Conservation (phyloP, 139 green algal genomes). For the Picochlorum sp. region DNA sequence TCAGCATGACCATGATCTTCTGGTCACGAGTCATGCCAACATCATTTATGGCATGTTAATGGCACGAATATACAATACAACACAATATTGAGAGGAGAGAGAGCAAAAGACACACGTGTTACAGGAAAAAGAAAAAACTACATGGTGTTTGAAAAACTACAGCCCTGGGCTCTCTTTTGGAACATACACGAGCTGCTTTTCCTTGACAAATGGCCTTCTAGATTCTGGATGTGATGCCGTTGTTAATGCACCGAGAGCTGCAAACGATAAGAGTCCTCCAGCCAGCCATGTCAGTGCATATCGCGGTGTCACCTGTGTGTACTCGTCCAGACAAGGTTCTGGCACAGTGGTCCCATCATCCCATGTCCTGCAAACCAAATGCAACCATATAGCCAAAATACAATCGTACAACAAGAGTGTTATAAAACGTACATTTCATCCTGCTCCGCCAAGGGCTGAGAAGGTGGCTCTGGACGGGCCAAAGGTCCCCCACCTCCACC, state of each 20-base stretch:
- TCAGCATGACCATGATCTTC: too few relatives aligned
- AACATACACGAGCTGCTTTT: slow-evolving; percentile 3
- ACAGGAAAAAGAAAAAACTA: not conserved
- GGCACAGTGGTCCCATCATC: slow-evolving; percentile 57
- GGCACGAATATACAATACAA: too few relatives aligned
- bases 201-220: slow-evolving; percentile 22
- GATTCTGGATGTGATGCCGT: slow-evolving; percentile 19
- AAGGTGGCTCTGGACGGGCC: slow-evolving; percentile 20
- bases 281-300: slow-evolving; percentile 29
- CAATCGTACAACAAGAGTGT: not conserved
- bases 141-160: not conserved
- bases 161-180: not conserved
- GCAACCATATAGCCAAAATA: not conserved
- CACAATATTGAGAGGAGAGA: too few relatives aligned
- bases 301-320: slow-evolving; percentile 27
- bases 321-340: slow-evolving; percentile 54
- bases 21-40: not conserved
- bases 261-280: slow-evolving; percentile 35
- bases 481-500: slow-evolving; percentile 40
- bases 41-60: too few relatives aligned
- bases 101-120: not conserved
- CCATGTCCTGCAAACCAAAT: slow-evolving; percentile 38
- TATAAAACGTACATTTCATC: slow-evolving; percentile 45
- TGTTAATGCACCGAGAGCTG: slow-evolving; percentile 14
- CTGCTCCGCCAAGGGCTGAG: slow-evolving; percentile 41